Evolutionary conservation across 2,329 filamentous ascomycete species (phyloP).

Genomic region (Penicillium rolfsii): DNA sequence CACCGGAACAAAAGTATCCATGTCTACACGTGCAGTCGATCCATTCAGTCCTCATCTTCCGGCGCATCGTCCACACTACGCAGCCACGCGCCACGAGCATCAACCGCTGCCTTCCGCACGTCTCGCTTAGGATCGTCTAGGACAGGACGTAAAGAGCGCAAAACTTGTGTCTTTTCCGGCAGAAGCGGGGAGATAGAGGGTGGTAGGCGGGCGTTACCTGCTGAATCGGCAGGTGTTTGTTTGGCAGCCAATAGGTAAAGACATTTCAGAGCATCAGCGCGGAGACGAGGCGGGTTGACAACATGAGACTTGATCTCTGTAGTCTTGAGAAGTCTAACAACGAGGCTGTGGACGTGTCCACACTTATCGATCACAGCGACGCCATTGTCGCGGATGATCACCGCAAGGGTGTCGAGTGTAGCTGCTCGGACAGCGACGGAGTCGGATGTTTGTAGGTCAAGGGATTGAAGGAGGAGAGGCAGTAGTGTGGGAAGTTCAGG

Average conservation of each 20-base stretch:
- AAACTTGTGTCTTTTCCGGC: constrained; percentile 60
- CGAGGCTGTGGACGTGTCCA: constrained; percentile 61
- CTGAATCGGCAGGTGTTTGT: constrained; percentile 26
- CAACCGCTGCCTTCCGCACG: constrained; percentile 65
- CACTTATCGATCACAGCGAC: constrained; percentile 53
- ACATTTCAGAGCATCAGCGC: constrained; percentile 43
- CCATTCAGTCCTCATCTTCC: constrained; percentile 55
- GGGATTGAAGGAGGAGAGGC: constrained; percentile 64
- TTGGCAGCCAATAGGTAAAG: constrained; percentile 42
- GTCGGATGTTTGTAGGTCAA: constrained; percentile 56
- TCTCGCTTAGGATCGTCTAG: constrained; percentile 66
- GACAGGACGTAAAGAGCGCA: constrained; percentile 57
- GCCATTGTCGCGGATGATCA: constrained; percentile 62
- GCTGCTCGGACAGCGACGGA: constrained; percentile 61
- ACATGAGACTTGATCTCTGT: constrained; percentile 27
- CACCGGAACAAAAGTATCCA: not conserved
- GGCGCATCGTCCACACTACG: constrained; percentile 61
- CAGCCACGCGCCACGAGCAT: constrained; percentile 64
- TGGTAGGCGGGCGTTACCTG: constrained; percentile 30
- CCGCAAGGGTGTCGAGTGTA: constrained; percentile 61
- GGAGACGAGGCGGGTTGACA: constrained; percentile 36
- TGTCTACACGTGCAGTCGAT: not conserved
- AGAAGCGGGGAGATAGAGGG: constrained; percentile 53
- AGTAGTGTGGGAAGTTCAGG: constrained; percentile 61
- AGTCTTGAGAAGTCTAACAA: constrained; percentile 59